Percentiles rank a stretch among this genome's conserved stretches.
Evolutionary conservation across 768 basidiomycete genomes (phyloP).

Genomic region (Flagelloscypha sp.): DNA sequence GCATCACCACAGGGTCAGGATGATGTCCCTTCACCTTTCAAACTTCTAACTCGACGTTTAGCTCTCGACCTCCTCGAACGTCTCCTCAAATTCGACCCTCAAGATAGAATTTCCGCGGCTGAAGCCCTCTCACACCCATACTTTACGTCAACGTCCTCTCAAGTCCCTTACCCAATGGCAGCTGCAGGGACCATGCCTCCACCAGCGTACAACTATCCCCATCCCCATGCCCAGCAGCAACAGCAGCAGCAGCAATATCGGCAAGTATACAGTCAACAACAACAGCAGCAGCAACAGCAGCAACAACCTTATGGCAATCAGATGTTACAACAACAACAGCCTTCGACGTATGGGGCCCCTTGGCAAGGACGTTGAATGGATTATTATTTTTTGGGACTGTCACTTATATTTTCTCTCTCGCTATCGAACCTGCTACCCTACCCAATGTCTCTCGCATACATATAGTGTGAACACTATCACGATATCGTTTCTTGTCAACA

Average conservation of each 20-base stretch:
- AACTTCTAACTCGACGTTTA: slow-evolving; percentile 12
- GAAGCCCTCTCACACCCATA: slow-evolving; percentile 91
- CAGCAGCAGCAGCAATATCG: slow-evolving; percentile 35
- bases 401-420: no score
- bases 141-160: slow-evolving; percentile 54
- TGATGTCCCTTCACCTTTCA: neutral
- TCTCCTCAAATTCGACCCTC: slow-evolving; percentile 92
- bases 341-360: no score
- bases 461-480: no score
- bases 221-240: slow-evolving; percentile 50
- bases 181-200: slow-evolving; percentile 56
- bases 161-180: slow-evolving; percentile 32
- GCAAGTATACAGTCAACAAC: slow-evolving; percentile 21
- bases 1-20: slow-evolving; percentile 70
- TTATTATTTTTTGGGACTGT: no score
- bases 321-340: no score
- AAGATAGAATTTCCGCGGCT: slow-evolving; percentile 82
- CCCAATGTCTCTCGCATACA: no score
- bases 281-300: slow-evolving; percentile 28
- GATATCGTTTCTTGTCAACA: no score
- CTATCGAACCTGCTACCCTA: no score
- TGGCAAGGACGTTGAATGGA: no score
- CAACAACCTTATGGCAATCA: no score
- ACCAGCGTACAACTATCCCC: slow-evolving; percentile 61
- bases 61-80: slow-evolving; percentile 92